Conservation (phyloP, 306 rosid species). For the Potentilla sterilis region DNA sequence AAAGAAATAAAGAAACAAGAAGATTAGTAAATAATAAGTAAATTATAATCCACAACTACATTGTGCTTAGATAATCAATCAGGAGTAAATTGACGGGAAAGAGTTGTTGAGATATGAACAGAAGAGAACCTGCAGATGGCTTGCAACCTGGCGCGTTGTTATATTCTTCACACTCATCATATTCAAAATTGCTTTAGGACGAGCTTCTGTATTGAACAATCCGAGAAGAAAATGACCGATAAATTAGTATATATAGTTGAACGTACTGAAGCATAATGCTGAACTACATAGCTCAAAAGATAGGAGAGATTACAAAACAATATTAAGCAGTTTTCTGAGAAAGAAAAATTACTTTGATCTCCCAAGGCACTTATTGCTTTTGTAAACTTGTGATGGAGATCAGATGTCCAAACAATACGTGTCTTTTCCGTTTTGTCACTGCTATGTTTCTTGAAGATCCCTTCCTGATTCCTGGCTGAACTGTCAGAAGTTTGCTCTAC, state of each 20-base stretch:
- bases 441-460: not conserved
- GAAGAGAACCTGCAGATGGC: constrained; percentile 57
- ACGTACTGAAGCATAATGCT: constrained; percentile 1
- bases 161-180: constrained; percentile 39
- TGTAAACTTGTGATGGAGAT: constrained; percentile 39
- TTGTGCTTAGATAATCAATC: not conserved
- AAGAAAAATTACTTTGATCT: constrained; percentile 32
- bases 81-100: not conserved
- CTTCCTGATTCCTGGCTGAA: constrained; percentile 8
- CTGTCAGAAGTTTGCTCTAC: not conserved
- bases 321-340: not conserved
- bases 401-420: constrained; percentile 39
- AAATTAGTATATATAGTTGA: not conserved
- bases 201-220: constrained; percentile 30
- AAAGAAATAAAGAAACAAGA: not conserved
- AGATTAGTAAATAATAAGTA: not conserved
- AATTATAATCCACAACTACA: not conserved
- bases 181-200: constrained; percentile 39
- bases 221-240: constrained; percentile 6
- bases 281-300: not conserved
- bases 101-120: not conserved
- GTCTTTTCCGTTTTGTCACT: not conserved
- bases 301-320: not conserved
- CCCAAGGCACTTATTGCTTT: constrained; percentile 39
- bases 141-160: constrained; percentile 51